A percentile compares a stretch with the other conserved stretches of the same genome.
phyloP scores from a whole-genome alignment of 345 rosid species.

The Gynandropsis gynandra region DNA sequence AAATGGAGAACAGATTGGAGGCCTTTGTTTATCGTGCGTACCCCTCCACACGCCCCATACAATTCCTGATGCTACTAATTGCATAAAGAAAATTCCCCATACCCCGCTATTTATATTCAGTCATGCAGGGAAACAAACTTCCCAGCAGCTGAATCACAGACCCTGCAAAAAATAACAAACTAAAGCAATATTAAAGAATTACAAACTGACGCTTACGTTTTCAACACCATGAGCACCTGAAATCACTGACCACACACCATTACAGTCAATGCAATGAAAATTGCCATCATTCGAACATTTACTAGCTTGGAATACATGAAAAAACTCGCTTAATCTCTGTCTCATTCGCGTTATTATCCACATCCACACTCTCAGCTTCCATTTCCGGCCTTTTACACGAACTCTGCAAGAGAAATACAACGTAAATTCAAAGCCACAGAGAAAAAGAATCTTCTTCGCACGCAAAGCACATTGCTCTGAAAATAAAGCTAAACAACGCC shows the following conservation, averaged over 20 bases:
- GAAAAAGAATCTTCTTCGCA: neutral
- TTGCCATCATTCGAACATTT: neutral
- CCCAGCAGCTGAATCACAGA: too few relatives aligned
- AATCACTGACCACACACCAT: neutral
- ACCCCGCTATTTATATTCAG: too few relatives aligned
- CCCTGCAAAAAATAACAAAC: too few relatives aligned
- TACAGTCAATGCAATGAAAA: neutral
- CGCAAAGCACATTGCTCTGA: neutral
- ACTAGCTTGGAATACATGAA: neutral
- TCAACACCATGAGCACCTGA: neutral
- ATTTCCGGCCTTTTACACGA: constrained; percentile 68
- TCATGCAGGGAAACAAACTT: too few relatives aligned
- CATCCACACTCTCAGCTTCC: constrained; percentile 46
- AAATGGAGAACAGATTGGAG: too few relatives aligned
- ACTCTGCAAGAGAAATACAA: constrained; percentile 48
- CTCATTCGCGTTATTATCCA: constrained; percentile 27
- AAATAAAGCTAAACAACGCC: too few relatives aligned
- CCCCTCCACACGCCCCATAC: too few relatives aligned
- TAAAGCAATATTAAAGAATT: too few relatives aligned
- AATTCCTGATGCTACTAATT: too few relatives aligned
- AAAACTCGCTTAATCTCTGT: constrained; percentile 13
- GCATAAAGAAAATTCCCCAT: too few relatives aligned
- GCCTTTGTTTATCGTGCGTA: too few relatives aligned
- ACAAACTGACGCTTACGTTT: too few relatives aligned
- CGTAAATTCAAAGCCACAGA: constrained; percentile 11